Base-by-base conservation (phyloP, 2,329 filamentous ascomycete species). In the Fusarium abutilonis region DNA sequence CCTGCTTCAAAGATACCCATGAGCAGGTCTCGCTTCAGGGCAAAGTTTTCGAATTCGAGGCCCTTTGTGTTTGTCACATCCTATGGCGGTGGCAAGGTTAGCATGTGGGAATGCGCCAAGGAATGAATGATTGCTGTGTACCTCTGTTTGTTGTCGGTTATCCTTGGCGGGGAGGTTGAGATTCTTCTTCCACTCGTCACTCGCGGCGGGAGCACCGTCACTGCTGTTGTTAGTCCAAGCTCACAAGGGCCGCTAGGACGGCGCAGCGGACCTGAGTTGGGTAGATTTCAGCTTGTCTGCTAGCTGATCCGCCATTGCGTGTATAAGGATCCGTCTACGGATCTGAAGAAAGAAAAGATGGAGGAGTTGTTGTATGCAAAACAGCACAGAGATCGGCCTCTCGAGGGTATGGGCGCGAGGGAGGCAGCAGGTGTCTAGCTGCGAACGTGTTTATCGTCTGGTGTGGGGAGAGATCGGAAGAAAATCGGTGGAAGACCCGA, bases 1-100 rank as follows among this genome's bases (percentile, higher is more conserved):
- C 95, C 95, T 69, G 95, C 95, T 81, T 99, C 95, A 77, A 98
- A 99, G 68, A 99, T 98, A 63, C 95, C 95, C 94, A 98, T 99
- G 80, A 99, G 87, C 60, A 99, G 82, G 75, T 97, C 92, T 75
- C 95, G 86, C 82, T 96, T 97, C 70, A 99, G 89, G 67, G 90
- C 91, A 76, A 99, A 97, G 69, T 98, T 92, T 78, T 99, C 96
- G 74, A 97, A 99, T 70, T 99, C 95, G 62, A 99, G 84, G 60
- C 95, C 95, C 81, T 97, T 98, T 29, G 94, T 99, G 72, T 93
- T 93, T 55, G 94, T 98, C 61, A 99, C 96, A 90, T 99, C 95
- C 91, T 96, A 63, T 3, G 49, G 53, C 40, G 45, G 52, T 39
- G 19, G 32, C 56, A 62, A 64, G 52, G 59, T 69, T 14, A 70